Conservation (phyloP, 2,329 filamentous ascomycete genomes). For the Aspergillus brasiliensis region DNA sequence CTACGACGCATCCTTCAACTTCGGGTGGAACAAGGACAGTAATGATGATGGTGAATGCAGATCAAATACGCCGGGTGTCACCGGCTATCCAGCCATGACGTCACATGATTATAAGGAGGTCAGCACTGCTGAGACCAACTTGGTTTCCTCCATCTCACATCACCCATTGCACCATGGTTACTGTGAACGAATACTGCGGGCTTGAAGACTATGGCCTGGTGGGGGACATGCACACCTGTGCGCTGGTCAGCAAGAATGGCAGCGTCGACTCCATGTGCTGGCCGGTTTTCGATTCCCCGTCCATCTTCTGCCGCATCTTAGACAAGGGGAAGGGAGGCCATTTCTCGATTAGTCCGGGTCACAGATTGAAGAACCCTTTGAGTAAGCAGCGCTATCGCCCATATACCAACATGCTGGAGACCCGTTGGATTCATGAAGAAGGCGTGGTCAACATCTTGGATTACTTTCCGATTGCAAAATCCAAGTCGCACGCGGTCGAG, state of each 20-base stretch:
- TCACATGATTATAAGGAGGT: neutral
- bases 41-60: too few relatives aligned
- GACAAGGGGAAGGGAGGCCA: constrained; percentile 75
- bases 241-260: constrained; percentile 72
- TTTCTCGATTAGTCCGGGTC: constrained; percentile 64
- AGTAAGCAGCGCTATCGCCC: constrained; percentile 79
- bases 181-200: constrained; percentile 27
- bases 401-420: constrained; percentile 73
- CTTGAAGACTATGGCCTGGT: constrained; percentile 81
- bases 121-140: neutral
- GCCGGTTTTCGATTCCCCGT: constrained; percentile 78
- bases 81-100: neutral
- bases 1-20: too few relatives aligned
- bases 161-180: neutral
- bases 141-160: neutral
- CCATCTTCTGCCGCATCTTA: constrained; percentile 71
- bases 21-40: too few relatives aligned
- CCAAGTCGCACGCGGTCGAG: constrained; percentile 45
- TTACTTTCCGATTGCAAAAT: constrained; percentile 70
- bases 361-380: constrained; percentile 53
- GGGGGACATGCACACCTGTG: constrained; percentile 78
- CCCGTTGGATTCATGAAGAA: constrained; percentile 74
- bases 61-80: too few relatives aligned
- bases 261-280: constrained; percentile 79
- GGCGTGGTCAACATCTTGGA: constrained; percentile 73